Conservation (phyloP, 179 eudicot species). For the Dionaea muscipula region DNA sequence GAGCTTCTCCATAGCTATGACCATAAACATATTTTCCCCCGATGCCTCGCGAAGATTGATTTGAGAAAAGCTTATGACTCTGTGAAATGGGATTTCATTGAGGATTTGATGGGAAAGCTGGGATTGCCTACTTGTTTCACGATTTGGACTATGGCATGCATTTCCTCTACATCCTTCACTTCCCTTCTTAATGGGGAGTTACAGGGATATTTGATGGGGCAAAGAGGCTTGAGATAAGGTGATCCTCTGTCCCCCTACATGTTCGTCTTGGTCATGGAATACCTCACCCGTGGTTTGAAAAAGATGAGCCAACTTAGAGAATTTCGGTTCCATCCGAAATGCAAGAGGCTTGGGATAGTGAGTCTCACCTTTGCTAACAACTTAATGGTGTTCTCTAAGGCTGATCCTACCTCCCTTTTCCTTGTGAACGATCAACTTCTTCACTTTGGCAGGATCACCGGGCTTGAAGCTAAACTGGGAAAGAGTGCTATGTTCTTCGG, state of each 20-base stretch:
- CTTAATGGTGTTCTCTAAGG: too few species aligned
- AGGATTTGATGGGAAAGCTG: too few species aligned
- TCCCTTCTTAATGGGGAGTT: background rate
- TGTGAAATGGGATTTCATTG: background rate
- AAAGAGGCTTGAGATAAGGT: background rate
- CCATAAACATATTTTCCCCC: background rate
- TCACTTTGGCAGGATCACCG: too few species aligned
- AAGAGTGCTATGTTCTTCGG: too few species aligned
- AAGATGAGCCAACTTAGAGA: background rate
- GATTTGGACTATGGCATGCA: background rate
- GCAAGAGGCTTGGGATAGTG: background rate
- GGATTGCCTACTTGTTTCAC: background rate
- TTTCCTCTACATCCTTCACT: background rate
- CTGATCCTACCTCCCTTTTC: too few species aligned
- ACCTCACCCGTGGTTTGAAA: background rate
- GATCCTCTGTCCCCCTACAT: background rate
- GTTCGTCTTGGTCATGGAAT: background rate
- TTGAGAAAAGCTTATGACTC: background rate
- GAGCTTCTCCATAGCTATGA: background rate
- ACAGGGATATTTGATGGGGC: background rate
- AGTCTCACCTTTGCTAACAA: too few species aligned
- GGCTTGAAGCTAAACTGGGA: too few species aligned
- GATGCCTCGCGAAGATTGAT: background rate
- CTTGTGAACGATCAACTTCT: too few species aligned
- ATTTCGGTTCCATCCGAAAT: background rate